Evolutionary conservation across 192 early-diverging fungal species (phyloP), one percentile per base, ranked within the genome.

Genomic region (Entomortierella lignicola): DNA sequence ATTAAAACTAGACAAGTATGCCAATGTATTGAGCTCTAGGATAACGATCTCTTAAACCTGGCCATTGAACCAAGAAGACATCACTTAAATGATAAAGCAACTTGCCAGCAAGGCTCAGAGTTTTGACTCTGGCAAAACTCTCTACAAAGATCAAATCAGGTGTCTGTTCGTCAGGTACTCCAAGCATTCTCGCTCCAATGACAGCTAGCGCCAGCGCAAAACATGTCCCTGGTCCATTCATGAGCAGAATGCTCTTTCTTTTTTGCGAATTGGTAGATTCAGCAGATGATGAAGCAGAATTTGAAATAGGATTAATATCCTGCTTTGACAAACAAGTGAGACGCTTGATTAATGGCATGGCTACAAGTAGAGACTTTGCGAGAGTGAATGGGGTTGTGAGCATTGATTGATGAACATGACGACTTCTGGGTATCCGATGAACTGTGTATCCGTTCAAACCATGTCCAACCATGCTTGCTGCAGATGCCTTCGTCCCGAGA

Each of bases 1-100:
- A 42, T 13, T 42, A 47, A 15, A 12, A 56, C 81, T 80, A 95
- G 7, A 95, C 91, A 8, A 95, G 83, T 20, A 85, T 66, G 20
- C 91, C 91, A 29, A 83, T 81, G 55, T 91, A 91, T 44, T 90
- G 75, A 10, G 92, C 85, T 0, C 84, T 83, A 17, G 89, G 86
- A 61, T 93, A 91, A 42, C 57, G 80, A 26, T 72, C 21, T 30
- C 20, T 50, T 41, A 95, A 70, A 1, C 83, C 80, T 6, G 88
- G 89, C 98, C 98, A 99, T 74, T 97, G 97, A 21, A 99, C 95
- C 6, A 99, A 52, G 70, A 99, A 97, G 8, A 86, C 70, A 72
- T 98, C 96, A 0, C 87, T 89, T 64, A 97, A 81, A 21, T 65
- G 86, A 82, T 95, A 95, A 27, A 95, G 53, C 18, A 99, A 72